Base-by-base conservation (phyloP, 345 rosid species). In the Populus nigra region DNA sequence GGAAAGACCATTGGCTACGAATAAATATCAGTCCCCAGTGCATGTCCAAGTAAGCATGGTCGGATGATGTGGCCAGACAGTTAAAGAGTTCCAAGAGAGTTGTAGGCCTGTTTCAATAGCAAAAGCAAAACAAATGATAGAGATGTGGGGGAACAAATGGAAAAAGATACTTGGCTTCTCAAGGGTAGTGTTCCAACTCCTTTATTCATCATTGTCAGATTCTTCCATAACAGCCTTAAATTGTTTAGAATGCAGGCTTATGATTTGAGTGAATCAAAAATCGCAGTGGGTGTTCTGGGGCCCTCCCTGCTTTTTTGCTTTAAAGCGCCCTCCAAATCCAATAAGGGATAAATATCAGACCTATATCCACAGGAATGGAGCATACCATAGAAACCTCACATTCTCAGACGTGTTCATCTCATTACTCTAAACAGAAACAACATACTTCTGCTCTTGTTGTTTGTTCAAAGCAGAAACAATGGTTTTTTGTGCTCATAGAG, bases 91-190 rank as follows among this genome's bases (percentile, higher is more conserved):
- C 85, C 85, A 66, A 77, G 83, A 80, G 79, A 66, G 73, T 38
- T 55, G 74, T 61, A 74, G 86, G 81, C 76, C 83, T 55, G 66
- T 74, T 65, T 71, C 77, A 65, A 72, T 57, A 80, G 83, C 84
- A 92, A 89, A 87, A 88, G 89, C 87, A 80, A 78, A 73, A 85
- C 65, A 79, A 80, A 84, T 83, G 89, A 80, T 77, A 80, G 84
- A 82, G 80, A 72, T 79, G 85, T 75, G 70, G 77, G 82, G 85
- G 85, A 86, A 83, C 75, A 79, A 72, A 78, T 77, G 82, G 73
- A 82, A 81, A 90, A 87, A 86, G 92, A 92, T 89, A 84, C 92
- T 90, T 92, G 90, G 87, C 94, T 94, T 90, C 92, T 80, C 80
- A 85, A 85, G 81, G 89, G 86, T 75, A 78, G 70, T 88, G 83